Percentiles rank a stretch among this genome's conserved stretches.
These are phyloP conservation scores for Phoenix dactylifera DNA, from an alignment of 176 grass and related monocot species.

Conservation along the genomic window DNA sequence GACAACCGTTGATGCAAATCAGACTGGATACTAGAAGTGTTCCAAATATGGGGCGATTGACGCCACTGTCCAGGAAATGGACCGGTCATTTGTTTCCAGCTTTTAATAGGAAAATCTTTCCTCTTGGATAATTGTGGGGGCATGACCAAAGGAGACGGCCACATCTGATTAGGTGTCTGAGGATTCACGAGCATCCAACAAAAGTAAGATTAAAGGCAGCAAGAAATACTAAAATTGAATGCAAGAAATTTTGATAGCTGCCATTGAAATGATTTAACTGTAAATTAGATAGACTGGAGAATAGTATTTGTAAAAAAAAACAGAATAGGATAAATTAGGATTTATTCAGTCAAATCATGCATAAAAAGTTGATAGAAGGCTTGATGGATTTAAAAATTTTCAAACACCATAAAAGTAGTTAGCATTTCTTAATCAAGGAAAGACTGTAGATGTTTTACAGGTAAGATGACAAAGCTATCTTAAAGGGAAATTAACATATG, in stretches of 20 bases:
- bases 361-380: too few species aligned
- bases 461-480: too few species aligned
- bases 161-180: constrained; percentile 47
- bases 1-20: constrained; percentile 91
- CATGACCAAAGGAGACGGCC: constrained; percentile 40
- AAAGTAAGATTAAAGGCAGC: neutral
- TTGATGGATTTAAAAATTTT: too few species aligned
- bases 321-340: too few species aligned
- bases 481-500: too few species aligned
- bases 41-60: constrained; percentile 64
- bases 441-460: too few species aligned
- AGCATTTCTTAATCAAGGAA: too few species aligned
- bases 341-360: too few species aligned
- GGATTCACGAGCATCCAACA: constrained; percentile 7
- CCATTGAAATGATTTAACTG: too few species aligned
- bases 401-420: too few species aligned
- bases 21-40: constrained; percentile 44
- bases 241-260: neutral
- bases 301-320: too few species aligned
- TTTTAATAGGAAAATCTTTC: constrained; percentile 57
- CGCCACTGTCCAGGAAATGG: constrained; percentile 88
- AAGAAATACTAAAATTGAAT: constrained; percentile 17
- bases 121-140: constrained; percentile 50
- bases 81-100: constrained; percentile 57
- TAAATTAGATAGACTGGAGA: too few species aligned